Percentiles rank a stretch among this genome's conserved stretches.
These are phyloP conservation scores for Tylopilus rubrobrunneus DNA, from an alignment of 768 basidiomycete genomes.

Conservation along the genomic window DNA sequence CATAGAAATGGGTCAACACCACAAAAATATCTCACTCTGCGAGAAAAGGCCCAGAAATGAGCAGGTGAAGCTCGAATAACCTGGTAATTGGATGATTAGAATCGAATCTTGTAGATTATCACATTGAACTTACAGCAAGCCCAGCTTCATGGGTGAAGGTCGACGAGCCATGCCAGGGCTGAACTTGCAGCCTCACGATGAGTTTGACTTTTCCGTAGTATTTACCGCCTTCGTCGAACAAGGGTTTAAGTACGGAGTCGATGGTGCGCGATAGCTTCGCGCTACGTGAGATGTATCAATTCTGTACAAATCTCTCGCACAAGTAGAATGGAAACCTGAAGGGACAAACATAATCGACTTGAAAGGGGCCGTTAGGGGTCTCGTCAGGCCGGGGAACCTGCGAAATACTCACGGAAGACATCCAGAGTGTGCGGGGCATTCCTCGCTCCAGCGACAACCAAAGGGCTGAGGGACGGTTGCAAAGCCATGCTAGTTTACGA, in stretches of 20 bases:
- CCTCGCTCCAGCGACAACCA: conserved; percentile 55
- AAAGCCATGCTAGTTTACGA: conserved; percentile 55
- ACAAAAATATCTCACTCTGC: conserved; percentile 41
- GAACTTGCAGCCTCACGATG: conserved; percentile 67
- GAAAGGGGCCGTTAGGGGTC: neutral
- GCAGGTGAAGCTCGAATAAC: conserved; percentile 67
- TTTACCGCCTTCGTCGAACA: conserved; percentile 53
- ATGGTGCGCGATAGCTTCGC: conserved; percentile 60
- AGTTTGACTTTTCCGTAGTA: conserved; percentile 72
- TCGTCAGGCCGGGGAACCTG: neutral
- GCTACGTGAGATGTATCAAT: conserved; percentile 30
- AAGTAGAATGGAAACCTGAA: conserved; percentile 47
- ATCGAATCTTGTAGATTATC: neutral
- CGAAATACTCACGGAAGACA: conserved; percentile 55
- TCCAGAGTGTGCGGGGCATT: conserved; percentile 77
- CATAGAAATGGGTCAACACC: neutral
- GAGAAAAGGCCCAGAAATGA: conserved; percentile 77
- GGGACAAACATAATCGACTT: conserved; percentile 88
- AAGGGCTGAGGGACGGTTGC: conserved; percentile 65
- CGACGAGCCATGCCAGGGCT: conserved; percentile 78
- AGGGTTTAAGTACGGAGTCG: conserved; percentile 56
- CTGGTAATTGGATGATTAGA: conserved; percentile 31
- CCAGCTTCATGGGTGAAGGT: conserved; percentile 79
- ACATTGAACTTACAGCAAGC: conserved; percentile 54
- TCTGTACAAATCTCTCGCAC: neutral